Percentiles rank a stretch among this genome's conserved stretches.
phyloP scores from a whole-genome alignment of 2,329 filamentous ascomycete species.

The Verticillium longisporum region DNA sequence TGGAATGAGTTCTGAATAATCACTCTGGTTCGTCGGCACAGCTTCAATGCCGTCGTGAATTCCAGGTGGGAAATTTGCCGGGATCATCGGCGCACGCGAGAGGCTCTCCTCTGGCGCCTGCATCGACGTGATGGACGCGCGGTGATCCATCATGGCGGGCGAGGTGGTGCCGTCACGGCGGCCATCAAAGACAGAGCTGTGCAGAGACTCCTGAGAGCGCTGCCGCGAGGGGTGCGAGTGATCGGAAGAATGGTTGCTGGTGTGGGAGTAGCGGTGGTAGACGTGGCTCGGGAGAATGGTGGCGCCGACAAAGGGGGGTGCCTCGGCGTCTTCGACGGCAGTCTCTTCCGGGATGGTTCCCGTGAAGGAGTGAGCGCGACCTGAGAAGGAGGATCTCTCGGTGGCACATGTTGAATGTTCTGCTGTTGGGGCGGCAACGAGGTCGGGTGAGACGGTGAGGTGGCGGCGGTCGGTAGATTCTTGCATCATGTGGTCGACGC shows the following conservation, averaged over 20 bases:
- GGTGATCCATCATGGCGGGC: slow-evolving; percentile 10
- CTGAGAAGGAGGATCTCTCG: not conserved
- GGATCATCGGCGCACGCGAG: not conserved
- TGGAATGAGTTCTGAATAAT: slow-evolving; percentile 27
- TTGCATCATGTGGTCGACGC: slow-evolving; percentile 1
- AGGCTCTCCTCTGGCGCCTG: not conserved
- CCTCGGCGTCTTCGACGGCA: not conserved
- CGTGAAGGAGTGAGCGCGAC: not conserved
- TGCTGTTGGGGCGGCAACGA: not conserved
- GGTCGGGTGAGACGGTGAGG: not conserved
- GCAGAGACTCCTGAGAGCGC: slow-evolving; percentile 26
- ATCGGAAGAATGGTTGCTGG: slow-evolving; percentile 5
- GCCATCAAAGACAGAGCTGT: slow-evolving; percentile 26
- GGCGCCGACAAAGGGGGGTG: not conserved
- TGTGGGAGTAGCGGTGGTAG: slow-evolving; percentile 5
- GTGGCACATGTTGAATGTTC: not conserved
- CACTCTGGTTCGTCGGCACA: slow-evolving; percentile 1
- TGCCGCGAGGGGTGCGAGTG: slow-evolving; percentile 17
- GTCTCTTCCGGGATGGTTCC: slow-evolving; percentile 4
- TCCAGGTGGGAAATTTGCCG: slow-evolving; percentile 6
- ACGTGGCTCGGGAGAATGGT: not conserved
- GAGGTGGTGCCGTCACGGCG: slow-evolving; percentile 17
- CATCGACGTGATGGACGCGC: not conserved
- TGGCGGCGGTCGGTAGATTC: slow-evolving; percentile 1
- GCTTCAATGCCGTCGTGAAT: slow-evolving; percentile 8